Conservation (phyloP, 176 grass and related monocot genomes). For the Oryza meridionalis region DNA sequence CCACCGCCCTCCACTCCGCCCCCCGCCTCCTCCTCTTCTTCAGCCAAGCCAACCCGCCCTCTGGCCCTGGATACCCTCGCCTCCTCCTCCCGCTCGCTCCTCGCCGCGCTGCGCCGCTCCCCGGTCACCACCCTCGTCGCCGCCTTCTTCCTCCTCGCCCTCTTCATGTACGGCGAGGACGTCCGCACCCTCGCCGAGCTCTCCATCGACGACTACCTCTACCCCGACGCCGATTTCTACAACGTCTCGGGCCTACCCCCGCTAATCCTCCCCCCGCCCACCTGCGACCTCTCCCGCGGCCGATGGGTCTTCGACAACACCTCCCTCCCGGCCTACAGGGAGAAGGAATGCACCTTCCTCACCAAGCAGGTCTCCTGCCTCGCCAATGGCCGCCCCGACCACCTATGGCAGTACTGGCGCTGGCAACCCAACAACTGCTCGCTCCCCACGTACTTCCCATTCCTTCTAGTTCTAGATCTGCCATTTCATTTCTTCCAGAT, state of each 20-base stretch:
- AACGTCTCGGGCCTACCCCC: constrained; percentile 32
- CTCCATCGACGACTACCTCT: constrained; percentile 69
- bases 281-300: constrained; percentile 67
- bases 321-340: constrained; percentile 59
- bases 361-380: constrained; percentile 78
- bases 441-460: constrained; percentile 48
- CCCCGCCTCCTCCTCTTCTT: neutral
- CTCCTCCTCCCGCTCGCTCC: constrained; percentile 23
- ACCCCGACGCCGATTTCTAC: constrained; percentile 46
- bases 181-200: constrained; percentile 64
- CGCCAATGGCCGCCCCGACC: constrained; percentile 68
- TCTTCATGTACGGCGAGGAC: constrained; percentile 79
- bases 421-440: constrained; percentile 78
- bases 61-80: neutral
- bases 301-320: constrained; percentile 76
- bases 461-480: constrained; percentile 1
- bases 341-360: constrained; percentile 70
- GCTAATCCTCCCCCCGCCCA: constrained; percentile 47
- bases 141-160: constrained; percentile 59
- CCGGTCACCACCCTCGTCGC: constrained; percentile 51
- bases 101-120: constrained; percentile 43
- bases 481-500: neutral
- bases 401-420: constrained; percentile 71
- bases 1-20: neutral
- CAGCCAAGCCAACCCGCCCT: neutral